Base-by-base conservation (phyloP, 768 basidiomycete genomes). In the Chalciporus sphaerocephalus region DNA sequence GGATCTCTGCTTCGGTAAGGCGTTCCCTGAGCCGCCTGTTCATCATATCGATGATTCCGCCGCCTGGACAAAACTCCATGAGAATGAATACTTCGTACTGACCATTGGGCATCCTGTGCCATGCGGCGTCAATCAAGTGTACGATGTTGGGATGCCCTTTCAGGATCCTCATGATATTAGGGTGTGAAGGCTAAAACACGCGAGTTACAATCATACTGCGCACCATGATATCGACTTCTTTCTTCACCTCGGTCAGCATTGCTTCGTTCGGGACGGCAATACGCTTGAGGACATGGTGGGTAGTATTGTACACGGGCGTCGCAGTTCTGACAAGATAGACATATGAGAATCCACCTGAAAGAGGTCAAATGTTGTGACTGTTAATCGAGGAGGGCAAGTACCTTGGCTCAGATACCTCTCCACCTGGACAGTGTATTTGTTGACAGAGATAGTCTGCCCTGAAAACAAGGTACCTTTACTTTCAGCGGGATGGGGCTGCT, bases 21-120 rank as follows among this genome's bases (percentile, higher is more conserved):
- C 96, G 82, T 68, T 98, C 93, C 43, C 94, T 81, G 37, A 99
- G 76, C 42, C 96, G 81, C 55, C 93, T 83, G 68, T 99, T 99
- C 90, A 99, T 93, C 86, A 98, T 93, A 70, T 99, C 96, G 67
- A 99, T 98, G 54, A 99, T 97, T 27, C 96, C 96, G 30, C 96
- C 96, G 38, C 93, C 94, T 51, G 91, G 76, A 65, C 92, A 95
- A 66, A 85, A 96, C 63, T 99, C 96, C 96, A 99, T 99, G 50
- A 99, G 77, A 64, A 99, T 98, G 64, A 96, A 96, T 15, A 98
- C 94, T 67, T 98, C 96, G 59, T 87, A 92, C 38, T 81, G 77
- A 23, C 90, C 91, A 57, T 83, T 86, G 5, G 90, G 73, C 64
- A 90, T 76, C 55, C 83, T 80, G 50, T 90, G 83, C 80, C 91